phyloP scores from a whole-genome alignment of 805 yeast genomes.

The Lachancea meyersii region DNA sequence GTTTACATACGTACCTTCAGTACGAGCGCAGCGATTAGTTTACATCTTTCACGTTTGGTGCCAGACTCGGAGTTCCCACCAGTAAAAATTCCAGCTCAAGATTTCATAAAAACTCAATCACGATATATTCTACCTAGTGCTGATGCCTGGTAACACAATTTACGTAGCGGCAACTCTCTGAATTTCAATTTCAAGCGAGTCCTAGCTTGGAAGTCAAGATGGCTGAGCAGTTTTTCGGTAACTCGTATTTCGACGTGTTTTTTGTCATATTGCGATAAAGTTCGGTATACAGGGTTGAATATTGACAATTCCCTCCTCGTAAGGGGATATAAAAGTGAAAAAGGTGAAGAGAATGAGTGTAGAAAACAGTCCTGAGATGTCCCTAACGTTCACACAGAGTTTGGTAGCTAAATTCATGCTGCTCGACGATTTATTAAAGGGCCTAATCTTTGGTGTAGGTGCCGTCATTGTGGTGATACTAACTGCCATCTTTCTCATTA shows the following conservation, averaged over 20 bases:
- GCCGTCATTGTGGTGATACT: conserved; percentile 8
- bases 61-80: too few species aligned
- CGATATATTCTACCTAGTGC: too few species aligned
- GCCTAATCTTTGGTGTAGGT: conserved; percentile 9
- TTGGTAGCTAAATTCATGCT: conserved; percentile 5
- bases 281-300: not conserved
- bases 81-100: too few species aligned
- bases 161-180: not conserved
- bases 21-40: too few species aligned
- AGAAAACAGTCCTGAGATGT: not conserved
- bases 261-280: conserved; percentile 1
- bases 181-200: too few species aligned
- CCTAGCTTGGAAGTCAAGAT: too few species aligned
- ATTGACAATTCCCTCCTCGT: not conserved
- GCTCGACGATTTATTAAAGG: conserved; percentile 11
- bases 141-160: too few species aligned
- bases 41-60: too few species aligned
- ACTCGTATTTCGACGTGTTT: not conserved
- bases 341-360: not conserved
- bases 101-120: too few species aligned
- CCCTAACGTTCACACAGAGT: not conserved
- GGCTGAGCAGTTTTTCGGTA: not conserved
- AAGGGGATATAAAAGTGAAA: not conserved
- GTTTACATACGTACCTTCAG: too few species aligned
- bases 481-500: conserved; percentile 8